Conservation (phyloP, 176 grass and related monocot species). For the Carex myosuroides region DNA sequence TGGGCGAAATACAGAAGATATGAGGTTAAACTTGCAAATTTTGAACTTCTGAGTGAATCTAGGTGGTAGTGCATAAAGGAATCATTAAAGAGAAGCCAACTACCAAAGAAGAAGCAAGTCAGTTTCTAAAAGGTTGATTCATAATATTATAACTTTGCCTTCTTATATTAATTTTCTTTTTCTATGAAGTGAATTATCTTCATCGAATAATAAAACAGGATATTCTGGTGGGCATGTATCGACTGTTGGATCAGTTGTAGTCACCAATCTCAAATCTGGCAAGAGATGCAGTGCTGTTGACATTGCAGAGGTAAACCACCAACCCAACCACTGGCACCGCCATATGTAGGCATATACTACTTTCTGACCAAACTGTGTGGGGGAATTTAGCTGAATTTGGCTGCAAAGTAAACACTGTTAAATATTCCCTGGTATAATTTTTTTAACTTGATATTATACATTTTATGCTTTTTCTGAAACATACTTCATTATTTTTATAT, state of each 20-base stretch:
- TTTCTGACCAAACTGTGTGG: neutral
- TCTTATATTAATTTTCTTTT: neutral
- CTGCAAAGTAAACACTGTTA: neutral
- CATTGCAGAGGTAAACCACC: slow-evolving; percentile 70
- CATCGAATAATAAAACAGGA: slow-evolving; percentile 28
- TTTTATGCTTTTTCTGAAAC: neutral
- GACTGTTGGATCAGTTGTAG: slow-evolving; percentile 73
- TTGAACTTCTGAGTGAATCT: slow-evolving; percentile 22
- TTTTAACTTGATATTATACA: neutral
- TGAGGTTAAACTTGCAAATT: neutral
- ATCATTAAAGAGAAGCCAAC: slow-evolving; percentile 94
- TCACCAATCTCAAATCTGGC: slow-evolving; percentile 86
- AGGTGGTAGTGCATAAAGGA: slow-evolving; percentile 96
- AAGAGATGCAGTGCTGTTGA: slow-evolving; percentile 58
- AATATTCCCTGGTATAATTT: neutral
- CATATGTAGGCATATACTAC: neutral
- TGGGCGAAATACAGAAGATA: neutral
- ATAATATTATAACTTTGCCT: neutral
- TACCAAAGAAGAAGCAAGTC: slow-evolving; percentile 86
- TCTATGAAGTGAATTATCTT: neutral
- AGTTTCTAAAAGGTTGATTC: slow-evolving; percentile 78
- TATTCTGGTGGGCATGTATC: slow-evolving; percentile 91
- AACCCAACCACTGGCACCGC: neutral
- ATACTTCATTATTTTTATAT: neutral
- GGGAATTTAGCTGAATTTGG: neutral